Evolutionary conservation across 441 rosid genomes (phyloP), one percentile per base, ranked within the genome.

Genomic region (Adansonia gregorii): DNA sequence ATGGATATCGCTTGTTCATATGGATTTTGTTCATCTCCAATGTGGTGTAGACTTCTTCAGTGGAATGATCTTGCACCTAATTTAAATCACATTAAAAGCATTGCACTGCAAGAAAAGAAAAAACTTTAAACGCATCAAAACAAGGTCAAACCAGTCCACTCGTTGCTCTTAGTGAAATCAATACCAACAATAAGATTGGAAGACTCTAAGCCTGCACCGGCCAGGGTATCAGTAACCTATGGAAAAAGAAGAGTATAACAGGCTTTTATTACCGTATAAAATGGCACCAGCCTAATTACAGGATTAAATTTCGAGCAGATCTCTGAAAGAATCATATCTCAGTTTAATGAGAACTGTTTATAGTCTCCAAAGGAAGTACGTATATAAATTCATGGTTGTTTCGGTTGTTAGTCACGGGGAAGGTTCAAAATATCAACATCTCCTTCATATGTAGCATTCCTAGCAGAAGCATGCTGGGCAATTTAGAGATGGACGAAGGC

Each of bases 121-220:
- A 11, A 58, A 58, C 20, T 3, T 58, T 58, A 58, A 19, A 58
- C 66, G 77, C 22, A 65, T 52, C 59, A 67, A 77, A 67, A 14
- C 35, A 27, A 27, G 8, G 76, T 73, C 35, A 27, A 27, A 92
- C 98, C 98, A 81, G 98, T 93, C 98, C 98, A 93, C 55, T 93
- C 97, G 4, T 94, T 94, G 88, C 98, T 94, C 88, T 94, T 94
- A 2, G 98, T 94, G 85, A 93, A 90, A 83, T 94, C 97, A 77
- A 94, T 88, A 67, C 98, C 98, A 64, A 94, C 95, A 67, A 94
- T 94, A 67, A 94, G 89, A 84, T 94, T 94, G 43, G 98, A 94
- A 43, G 98, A 94, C 85, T 94, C 98, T 58, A 94, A 82, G 54
- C 98, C 98, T 27, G 97, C 88, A 63, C 88, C 89, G 72, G 95